phyloP scores from a whole-genome alignment of 495 filamentous ascomycete species.

The Evansstolkia leycettana region DNA sequence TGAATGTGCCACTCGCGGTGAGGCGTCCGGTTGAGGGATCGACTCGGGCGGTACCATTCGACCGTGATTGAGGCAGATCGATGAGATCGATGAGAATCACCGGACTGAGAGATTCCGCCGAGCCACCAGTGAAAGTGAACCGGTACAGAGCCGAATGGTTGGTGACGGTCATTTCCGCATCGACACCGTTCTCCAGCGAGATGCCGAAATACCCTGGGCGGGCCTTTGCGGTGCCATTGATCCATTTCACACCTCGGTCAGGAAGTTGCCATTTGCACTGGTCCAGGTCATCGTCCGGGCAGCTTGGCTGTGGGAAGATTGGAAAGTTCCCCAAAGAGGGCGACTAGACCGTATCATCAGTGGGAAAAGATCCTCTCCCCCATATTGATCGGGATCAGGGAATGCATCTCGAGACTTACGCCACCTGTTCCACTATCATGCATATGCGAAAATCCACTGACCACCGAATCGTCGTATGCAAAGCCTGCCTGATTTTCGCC shows the following conservation, averaged over 20 bases:
- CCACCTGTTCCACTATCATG: constrained; percentile 69
- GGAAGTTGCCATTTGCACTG: constrained; percentile 53
- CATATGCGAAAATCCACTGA: constrained; percentile 64
- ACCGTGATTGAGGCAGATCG: constrained; percentile 54
- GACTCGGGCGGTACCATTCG: constrained; percentile 50
- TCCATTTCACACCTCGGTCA: constrained; percentile 32
- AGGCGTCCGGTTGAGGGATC: constrained; percentile 50
- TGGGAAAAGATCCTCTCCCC: no score
- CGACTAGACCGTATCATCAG: no score
- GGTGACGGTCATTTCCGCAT: constrained; percentile 50
- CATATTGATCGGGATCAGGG: no score
- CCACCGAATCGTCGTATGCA: constrained; percentile 48
- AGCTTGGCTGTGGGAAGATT: constrained; percentile 55
- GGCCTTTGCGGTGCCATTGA: constrained; percentile 44
- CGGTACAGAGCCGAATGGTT: constrained; percentile 52
- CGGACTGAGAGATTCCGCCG: constrained; percentile 25
- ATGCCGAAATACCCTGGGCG: constrained; percentile 61
- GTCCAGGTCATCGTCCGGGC: constrained; percentile 50
- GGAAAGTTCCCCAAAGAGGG: constrained; percentile 66
- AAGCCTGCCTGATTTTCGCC: constrained; percentile 62
- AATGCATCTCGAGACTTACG: no score
- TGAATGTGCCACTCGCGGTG: constrained; percentile 52
- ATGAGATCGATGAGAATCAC: constrained; percentile 57
- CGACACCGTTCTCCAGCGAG: constrained; percentile 44
- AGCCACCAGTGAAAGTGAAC: constrained; percentile 48